These are phyloP conservation scores for Neofusicoccum sp. DNA, from an alignment of 2,329 filamentous ascomycete species.

Conservation along the genomic window DNA sequence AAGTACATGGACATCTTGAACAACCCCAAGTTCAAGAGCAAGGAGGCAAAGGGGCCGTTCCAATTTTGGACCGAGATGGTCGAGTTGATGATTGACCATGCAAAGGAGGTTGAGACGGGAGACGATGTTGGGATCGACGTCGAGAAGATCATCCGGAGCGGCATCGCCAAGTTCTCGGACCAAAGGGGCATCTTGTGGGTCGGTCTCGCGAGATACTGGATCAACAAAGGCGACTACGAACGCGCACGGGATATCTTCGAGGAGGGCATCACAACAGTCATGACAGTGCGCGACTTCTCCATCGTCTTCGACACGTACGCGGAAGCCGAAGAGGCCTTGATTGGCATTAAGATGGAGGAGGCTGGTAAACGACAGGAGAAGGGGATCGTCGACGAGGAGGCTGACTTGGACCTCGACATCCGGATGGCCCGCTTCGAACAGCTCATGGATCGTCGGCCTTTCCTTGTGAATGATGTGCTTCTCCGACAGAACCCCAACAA, in stretches of 20 bases:
- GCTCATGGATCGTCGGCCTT: constrained; percentile 93
- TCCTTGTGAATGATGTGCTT: constrained; percentile 93
- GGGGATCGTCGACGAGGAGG: constrained; percentile 72
- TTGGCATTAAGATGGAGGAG: constrained; percentile 85
- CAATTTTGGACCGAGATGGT: constrained; percentile 98
- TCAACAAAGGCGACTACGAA: constrained; percentile 88
- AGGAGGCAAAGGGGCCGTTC: constrained; percentile 90
- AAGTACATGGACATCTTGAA: constrained; percentile 91
- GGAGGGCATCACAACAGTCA: constrained; percentile 93
- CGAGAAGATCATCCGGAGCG: constrained; percentile 87
- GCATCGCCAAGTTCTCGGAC: constrained; percentile 85
- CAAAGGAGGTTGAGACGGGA: constrained; percentile 77
- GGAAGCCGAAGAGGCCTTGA: constrained; percentile 95
- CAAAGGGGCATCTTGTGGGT: constrained; percentile 95
- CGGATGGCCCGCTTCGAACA: constrained; percentile 98
- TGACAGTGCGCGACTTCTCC: constrained; percentile 97
- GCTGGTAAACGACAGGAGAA: constrained; percentile 78
- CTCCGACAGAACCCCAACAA: constrained; percentile 95
- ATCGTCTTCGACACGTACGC: constrained; percentile 94
- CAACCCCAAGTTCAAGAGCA: constrained; percentile 86
- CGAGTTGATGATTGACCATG: constrained; percentile 87
- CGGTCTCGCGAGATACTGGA: constrained; percentile 94
- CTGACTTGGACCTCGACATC: constrained; percentile 92
- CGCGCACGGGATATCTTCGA: constrained; percentile 90
- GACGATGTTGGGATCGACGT: constrained; percentile 83